These are phyloP conservation scores for Cyclotella atomus DNA, from an alignment of 108 stramenopile genomes.

Conservation along the genomic window DNA sequence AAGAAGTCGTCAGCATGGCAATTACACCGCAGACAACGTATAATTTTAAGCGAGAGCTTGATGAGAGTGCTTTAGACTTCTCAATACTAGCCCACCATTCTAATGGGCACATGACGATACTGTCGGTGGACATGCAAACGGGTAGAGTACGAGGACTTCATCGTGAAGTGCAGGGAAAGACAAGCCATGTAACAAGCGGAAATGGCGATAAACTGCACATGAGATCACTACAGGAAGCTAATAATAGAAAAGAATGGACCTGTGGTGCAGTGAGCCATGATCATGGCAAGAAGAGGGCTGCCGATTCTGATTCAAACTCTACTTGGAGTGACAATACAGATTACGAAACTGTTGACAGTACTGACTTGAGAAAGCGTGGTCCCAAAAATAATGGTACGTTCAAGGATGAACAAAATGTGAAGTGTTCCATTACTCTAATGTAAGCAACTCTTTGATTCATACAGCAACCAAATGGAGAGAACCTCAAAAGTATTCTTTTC, in stretches of 20 bases:
- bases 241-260: conserved; percentile 12
- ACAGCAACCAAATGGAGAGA: conserved; percentile 25
- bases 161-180: neutral
- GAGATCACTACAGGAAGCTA: conserved; percentile 11
- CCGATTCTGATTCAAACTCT: conserved; percentile 2
- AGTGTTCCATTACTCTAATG: neutral
- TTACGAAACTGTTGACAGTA: neutral
- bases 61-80: neutral
- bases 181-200: neutral
- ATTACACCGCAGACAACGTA: conserved; percentile 14
- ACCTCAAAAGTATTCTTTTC: conserved; percentile 34
- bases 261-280: conserved; percentile 8
- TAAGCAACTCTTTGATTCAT: neutral
- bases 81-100: conserved; percentile 12
- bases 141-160: conserved; percentile 16
- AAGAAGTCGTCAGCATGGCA: conserved; percentile 13
- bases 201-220: neutral
- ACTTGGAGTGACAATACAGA: neutral
- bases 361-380: neutral
- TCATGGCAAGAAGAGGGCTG: neutral
- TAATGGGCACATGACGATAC: conserved; percentile 11
- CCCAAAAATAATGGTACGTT: neutral
- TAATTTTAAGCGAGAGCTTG: conserved; percentile 6
- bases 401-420: neutral
- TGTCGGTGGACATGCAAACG: conserved; percentile 9